Evolutionary conservation across 2,329 filamentous ascomycete genomes (phyloP).

Genomic region (Ceratocystis destructans): DNA sequence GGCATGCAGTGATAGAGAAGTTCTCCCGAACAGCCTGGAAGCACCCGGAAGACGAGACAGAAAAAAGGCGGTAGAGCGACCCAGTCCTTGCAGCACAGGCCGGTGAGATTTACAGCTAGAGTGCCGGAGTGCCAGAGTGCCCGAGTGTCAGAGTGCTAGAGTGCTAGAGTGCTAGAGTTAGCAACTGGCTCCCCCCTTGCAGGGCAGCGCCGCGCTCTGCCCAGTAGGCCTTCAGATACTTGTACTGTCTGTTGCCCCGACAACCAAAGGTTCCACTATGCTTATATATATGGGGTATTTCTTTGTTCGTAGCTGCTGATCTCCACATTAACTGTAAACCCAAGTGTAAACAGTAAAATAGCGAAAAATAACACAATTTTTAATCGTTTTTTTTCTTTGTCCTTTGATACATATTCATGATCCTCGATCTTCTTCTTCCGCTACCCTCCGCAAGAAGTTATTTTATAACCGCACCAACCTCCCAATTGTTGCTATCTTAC

Average conservation of each 20-base stretch:
- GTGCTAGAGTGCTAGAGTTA: background rate
- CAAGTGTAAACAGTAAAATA: background rate
- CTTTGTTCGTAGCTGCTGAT: background rate
- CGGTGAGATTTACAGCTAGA: background rate
- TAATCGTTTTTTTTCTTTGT: background rate
- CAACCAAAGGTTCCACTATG: background rate
- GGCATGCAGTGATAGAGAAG: background rate
- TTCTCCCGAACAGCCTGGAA: background rate
- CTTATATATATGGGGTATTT: background rate
- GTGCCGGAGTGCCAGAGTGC: background rate
- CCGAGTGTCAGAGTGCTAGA: too few species aligned
- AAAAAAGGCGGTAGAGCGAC: background rate
- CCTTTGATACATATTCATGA: background rate
- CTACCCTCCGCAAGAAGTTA: background rate
- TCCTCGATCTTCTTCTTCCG: background rate
- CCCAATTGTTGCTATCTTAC: too few species aligned
- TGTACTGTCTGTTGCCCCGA: background rate
- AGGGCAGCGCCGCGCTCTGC: background rate
- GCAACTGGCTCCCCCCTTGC: background rate
- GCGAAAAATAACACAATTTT: constrained; percentile 1
- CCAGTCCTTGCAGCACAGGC: background rate
- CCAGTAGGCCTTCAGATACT: background rate
- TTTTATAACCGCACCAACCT: background rate
- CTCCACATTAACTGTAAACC: constrained; percentile 1
- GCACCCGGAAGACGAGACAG: background rate